These are phyloP conservation scores for Oryza brachyantha DNA, from an alignment of 176 grass and related monocot species.

Conservation along the genomic window DNA sequence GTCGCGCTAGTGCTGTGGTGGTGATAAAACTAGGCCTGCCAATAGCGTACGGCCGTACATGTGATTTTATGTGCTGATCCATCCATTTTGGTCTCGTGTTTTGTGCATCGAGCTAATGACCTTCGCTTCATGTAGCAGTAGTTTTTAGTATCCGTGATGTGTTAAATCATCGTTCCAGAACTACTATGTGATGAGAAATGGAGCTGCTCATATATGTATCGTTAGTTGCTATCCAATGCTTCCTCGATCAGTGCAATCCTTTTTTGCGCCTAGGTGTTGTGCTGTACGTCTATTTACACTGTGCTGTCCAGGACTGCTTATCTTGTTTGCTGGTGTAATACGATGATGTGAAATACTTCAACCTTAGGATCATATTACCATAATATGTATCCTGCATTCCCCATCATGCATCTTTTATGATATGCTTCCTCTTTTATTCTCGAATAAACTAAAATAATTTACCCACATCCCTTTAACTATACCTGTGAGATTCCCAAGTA, in stretches of 20 bases:
- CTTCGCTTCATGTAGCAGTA: neutral
- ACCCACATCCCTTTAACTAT: neutral
- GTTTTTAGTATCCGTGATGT: neutral
- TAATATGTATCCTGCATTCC: conserved; percentile 25
- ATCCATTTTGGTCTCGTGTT: conserved; percentile 28
- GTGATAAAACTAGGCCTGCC: conserved; percentile 25
- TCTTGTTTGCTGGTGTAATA: neutral
- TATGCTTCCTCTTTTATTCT: neutral
- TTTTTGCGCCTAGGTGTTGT: neutral
- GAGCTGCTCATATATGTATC: neutral
- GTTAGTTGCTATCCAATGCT: neutral
- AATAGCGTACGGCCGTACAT: conserved; percentile 29
- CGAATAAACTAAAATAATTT: neutral
- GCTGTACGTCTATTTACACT: neutral
- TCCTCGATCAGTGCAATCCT: too few relatives aligned
- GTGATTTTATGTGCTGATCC: conserved; percentile 54
- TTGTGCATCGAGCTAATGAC: conserved; percentile 23
- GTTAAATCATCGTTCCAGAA: neutral
- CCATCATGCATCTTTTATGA: neutral
- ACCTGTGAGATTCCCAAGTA: neutral
- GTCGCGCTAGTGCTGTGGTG: conserved; percentile 1
- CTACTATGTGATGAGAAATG: neutral
- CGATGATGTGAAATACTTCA: neutral
- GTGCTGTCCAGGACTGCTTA: neutral
- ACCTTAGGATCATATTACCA: neutral